A percentile compares a stretch with the other conserved stretches of the same genome.
Evolutionary conservation across 176 grass and related monocot genomes (phyloP).

Genomic region (Elaeis guineensis): DNA sequence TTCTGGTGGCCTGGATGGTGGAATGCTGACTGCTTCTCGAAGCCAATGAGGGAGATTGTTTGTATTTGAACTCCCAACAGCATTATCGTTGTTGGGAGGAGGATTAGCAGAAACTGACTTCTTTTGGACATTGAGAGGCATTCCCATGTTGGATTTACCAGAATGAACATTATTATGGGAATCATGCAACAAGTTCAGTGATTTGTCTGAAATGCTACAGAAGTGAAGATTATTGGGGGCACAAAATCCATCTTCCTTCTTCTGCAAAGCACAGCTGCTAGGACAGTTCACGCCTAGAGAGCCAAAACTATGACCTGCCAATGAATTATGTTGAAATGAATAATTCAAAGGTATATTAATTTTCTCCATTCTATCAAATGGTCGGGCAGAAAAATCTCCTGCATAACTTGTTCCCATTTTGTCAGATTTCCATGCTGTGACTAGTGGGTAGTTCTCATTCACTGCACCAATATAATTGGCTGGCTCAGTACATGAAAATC

Average conservation of each 20-base stretch:
- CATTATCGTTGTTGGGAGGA: constrained; percentile 25
- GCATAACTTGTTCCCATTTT: constrained; percentile 33
- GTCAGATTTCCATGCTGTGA: constrained; percentile 38
- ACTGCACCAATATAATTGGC: constrained; percentile 32
- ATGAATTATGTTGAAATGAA: constrained; percentile 48
- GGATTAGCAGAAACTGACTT: constrained; percentile 11
- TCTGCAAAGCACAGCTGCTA: constrained; percentile 29
- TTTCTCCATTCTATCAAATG: constrained; percentile 52
- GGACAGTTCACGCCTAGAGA: constrained; percentile 37
- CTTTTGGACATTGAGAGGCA: constrained; percentile 28
- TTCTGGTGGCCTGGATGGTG: constrained; percentile 37
- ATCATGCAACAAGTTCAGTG: constrained; percentile 34
- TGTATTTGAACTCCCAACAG: constrained; percentile 49
- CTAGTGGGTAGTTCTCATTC: constrained; percentile 33
- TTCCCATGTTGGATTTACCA: constrained; percentile 37
- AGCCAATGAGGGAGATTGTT: constrained; percentile 98
- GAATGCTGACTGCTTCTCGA: constrained; percentile 72
- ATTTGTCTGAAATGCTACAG: constrained; percentile 40
- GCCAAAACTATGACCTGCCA: constrained; percentile 34
- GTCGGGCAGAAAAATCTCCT: constrained; percentile 28
- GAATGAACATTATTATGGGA: constrained; percentile 38
- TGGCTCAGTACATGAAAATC: neutral
- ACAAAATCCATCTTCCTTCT: constrained; percentile 32
- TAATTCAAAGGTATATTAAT: constrained; percentile 39
- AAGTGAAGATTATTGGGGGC: constrained; percentile 28